These are phyloP conservation scores for Heterobasidion occidentale DNA, from an alignment of 1,284 basidiomycete species.

Conservation along the genomic window DNA sequence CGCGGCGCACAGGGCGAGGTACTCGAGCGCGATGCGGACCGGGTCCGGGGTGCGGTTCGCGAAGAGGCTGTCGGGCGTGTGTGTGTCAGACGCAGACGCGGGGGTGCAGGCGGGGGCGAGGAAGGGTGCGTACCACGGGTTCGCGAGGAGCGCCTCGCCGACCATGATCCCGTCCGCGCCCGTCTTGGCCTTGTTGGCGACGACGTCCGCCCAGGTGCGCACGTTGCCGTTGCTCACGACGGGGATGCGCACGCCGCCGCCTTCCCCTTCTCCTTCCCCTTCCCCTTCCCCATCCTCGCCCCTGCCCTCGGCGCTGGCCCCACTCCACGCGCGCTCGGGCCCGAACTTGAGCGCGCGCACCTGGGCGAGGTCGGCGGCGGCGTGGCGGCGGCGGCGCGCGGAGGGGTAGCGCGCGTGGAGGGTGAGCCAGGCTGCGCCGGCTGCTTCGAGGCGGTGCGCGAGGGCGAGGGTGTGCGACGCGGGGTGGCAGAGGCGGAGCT, in stretches of 20 bases:
- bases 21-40: constrained; percentile 53
- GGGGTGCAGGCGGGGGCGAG: neutral
- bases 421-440: constrained; percentile 59
- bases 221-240: constrained; percentile 78
- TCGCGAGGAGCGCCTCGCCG: constrained; percentile 61
- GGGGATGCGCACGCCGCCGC: constrained; percentile 33
- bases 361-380: constrained; percentile 54
- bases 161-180: constrained; percentile 74
- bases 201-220: constrained; percentile 45
- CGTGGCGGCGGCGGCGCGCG: constrained; percentile 55
- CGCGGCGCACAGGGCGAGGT: constrained; percentile 44
- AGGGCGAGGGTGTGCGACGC: constrained; percentile 46
- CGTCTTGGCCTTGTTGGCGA: constrained; percentile 43
- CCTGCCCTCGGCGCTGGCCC: too few relatives aligned
- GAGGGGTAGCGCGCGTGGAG: constrained; percentile 69
- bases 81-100: too few relatives aligned
- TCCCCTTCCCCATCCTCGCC: neutral
- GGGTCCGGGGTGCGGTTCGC: constrained; percentile 45
- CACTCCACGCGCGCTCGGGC: neutral
- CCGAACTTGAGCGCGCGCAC: constrained; percentile 42
- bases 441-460: constrained; percentile 46
- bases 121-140: constrained; percentile 51
- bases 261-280: neutral
- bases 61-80: constrained; percentile 42
- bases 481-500: constrained; percentile 39